Conservation (phyloP, 2,329 filamentous ascomycete genomes). For the Pseudogymnoascus destructans region DNA sequence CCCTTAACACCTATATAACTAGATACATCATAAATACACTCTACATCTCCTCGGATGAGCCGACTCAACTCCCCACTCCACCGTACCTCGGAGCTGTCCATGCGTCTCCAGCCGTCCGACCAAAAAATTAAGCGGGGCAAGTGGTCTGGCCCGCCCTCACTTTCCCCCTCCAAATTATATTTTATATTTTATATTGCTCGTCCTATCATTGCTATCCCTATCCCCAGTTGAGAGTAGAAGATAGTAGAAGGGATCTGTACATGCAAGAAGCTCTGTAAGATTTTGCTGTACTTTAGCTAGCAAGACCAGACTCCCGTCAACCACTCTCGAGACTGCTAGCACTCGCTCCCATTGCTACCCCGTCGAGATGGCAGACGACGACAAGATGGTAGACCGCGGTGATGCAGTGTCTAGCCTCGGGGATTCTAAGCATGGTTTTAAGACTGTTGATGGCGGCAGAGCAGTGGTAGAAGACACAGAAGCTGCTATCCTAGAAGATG, state of each 20-base stretch:
- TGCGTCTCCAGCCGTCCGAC: not conserved
- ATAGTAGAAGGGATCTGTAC: not conserved
- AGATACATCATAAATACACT: not conserved
- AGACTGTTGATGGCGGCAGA: conserved; percentile 8
- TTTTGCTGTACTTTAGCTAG: not conserved
- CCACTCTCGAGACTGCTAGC: conserved; percentile 18
- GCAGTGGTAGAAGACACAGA: not conserved
- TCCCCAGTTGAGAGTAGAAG: not conserved
- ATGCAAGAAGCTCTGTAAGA: not conserved
- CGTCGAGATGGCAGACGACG: conserved; percentile 20
- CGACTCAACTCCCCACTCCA: not conserved
- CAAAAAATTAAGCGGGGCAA: not conserved
- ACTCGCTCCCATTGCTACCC: conserved; percentile 24
- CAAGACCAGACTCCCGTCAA: not conserved
- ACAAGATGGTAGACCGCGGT: not conserved
- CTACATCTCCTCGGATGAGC: not conserved
- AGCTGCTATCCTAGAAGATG: conserved; percentile 15
- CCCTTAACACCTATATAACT: not conserved
- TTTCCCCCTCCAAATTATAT: not conserved
- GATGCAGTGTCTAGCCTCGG: not conserved
- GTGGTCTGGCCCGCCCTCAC: not conserved
- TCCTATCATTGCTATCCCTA: not conserved
- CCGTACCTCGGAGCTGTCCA: not conserved
- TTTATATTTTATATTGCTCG: conserved; percentile 1
- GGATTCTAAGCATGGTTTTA: not conserved